Evolutionary conservation across 2,329 filamentous ascomycete species (phyloP), one percentile per base, ranked within the genome.

Genomic region (Colletotrichum higginsianum): DNA sequence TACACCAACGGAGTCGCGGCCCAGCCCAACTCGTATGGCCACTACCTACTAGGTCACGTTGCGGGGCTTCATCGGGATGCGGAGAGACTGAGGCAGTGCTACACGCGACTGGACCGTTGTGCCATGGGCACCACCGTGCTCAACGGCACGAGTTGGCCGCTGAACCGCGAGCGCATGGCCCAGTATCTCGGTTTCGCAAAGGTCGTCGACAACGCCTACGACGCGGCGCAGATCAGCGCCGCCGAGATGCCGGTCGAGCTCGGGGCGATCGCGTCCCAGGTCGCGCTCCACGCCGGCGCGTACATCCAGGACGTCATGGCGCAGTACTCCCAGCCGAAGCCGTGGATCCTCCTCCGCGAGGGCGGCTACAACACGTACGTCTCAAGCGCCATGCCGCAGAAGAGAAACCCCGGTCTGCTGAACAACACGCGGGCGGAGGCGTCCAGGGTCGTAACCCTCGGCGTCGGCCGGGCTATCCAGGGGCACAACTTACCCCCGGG

Each of bases 351-450:
- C 2, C 58, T 72, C 5, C 65, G 44, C 15, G 69, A 72, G 16
- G 69, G 69, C 15, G 66, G 66, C 6, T 58, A 61, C 0, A 72
- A 72, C 46, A 72, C 69, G 1, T 72, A 72, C 1, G 69, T 65
- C 52, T 72, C 69, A 2, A 72, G 69, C 47, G 69, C 69, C 0
- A 72, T 72, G 66, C 66, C 69, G 23, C 69, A 72, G 44, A 72
- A 72, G 50, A 53, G 69, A 2, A 72, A 72, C 1, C 69, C 69
- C 0, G 69, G 69, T 2, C 52, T 72, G 0, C 60, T 72, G 4
- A 70, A 64, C 2, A 56, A 50, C 35, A 46, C 40, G 3, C 52
- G 69, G 9, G 53, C 66, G 0, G 66, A 72, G 26, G 66, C 69
- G 18, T 70, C 69, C n/a, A 15, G 66, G 11, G 66, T 72, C 2